Percentiles rank a stretch among this genome's conserved stretches.
These are phyloP conservation scores for Suhomyces chickasaworum DNA, from an alignment of 1,139 yeast genomes.

Conservation along the genomic window DNA sequence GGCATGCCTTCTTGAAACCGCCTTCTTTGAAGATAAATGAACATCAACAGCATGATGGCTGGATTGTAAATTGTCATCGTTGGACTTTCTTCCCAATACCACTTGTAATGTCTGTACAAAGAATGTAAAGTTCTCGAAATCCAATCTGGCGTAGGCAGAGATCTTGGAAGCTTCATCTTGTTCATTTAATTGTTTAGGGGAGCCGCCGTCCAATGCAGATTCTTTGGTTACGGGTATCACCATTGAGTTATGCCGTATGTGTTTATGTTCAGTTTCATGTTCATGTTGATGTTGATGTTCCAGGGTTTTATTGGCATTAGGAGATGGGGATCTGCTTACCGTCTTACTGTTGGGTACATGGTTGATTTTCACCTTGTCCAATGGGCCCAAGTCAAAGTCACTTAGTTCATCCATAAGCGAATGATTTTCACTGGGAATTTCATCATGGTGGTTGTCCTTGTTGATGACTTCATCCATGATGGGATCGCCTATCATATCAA, in stretches of 20 bases:
- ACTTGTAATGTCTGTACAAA: slow-evolving; percentile 96
- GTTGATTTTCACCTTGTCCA: slow-evolving; percentile 16
- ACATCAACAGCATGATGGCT: slow-evolving; percentile 75
- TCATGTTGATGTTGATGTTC: too few relatives aligned
- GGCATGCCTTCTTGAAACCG: slow-evolving; percentile 90
- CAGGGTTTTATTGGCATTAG: neutral
- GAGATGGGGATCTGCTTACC: slow-evolving; percentile 21
- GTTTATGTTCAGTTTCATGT: slow-evolving; percentile 8
- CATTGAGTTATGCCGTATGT: slow-evolving; percentile 18
- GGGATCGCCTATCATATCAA: slow-evolving; percentile 7
- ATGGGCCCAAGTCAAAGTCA: slow-evolving; percentile 18
- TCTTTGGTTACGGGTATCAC: slow-evolving; percentile 27
- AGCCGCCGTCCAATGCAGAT: slow-evolving; percentile 13
- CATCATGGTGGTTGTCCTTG: slow-evolving; percentile 3
- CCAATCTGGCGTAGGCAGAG: slow-evolving; percentile 91
- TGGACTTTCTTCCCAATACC: slow-evolving; percentile 83
- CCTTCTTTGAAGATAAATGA: slow-evolving; percentile 86
- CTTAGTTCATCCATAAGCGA: slow-evolving; percentile 9
- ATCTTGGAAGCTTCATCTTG: slow-evolving; percentile 51
- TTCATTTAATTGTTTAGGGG: slow-evolving; percentile 9
- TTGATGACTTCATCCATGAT: slow-evolving; percentile 7
- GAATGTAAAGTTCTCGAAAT: slow-evolving; percentile 89
- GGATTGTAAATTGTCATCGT: slow-evolving; percentile 53
- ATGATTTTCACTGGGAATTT: neutral
- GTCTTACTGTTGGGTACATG: slow-evolving; percentile 17